Base-by-base conservation (phyloP, 1,284 basidiomycete genomes). In the Phellinidium pouzarii region DNA sequence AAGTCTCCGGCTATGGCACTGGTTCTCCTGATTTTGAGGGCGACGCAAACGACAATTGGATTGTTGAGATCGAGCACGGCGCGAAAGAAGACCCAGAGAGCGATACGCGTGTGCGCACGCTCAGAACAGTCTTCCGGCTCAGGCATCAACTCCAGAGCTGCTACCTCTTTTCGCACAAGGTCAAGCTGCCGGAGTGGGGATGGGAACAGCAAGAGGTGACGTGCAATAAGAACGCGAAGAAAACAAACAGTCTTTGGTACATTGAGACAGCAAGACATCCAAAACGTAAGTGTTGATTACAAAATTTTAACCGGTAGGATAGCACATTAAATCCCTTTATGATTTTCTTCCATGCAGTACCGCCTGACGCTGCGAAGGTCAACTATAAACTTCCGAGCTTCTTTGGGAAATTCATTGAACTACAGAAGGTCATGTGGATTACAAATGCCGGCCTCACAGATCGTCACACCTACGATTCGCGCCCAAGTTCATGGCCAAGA, bases 171-270 rank as follows among this genome's bases (percentile, higher is more conserved):
- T 94, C 91, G 45, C 96, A 99, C 75, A 95, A 94, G 68, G 87
- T 98, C 63, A 94, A 96, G 69, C 72, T 99, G 3, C 96, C 96
- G 0, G 90, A 96, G 8, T 99, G 96, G 96, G 96, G 85, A 0
- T 99, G 81, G 62, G 94, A 97, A 62, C 96, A 99, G 69, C 96
- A 99, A 67, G 96, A 99, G 65, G 95, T 94, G 44, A 97, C 94
- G 0, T 97, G 94, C 71, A 97, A 97, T 72, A 94, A 94, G 77
- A 95, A 97, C 64, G 94, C 95, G 3, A 87, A 90, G 26, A 78
- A 76, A 68, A 82, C 78, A 3, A 98, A 98, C 67, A 94, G 93
- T 52, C 68, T 99, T 55, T 99, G 96, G 96, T 94, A 82, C 63
- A 74, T 98, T 48, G 96, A 99, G 75, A 95, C 92, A 3, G 80